Base-by-base conservation (phyloP, 2,329 filamentous ascomycete genomes). In the Verticillium nubilum region DNA sequence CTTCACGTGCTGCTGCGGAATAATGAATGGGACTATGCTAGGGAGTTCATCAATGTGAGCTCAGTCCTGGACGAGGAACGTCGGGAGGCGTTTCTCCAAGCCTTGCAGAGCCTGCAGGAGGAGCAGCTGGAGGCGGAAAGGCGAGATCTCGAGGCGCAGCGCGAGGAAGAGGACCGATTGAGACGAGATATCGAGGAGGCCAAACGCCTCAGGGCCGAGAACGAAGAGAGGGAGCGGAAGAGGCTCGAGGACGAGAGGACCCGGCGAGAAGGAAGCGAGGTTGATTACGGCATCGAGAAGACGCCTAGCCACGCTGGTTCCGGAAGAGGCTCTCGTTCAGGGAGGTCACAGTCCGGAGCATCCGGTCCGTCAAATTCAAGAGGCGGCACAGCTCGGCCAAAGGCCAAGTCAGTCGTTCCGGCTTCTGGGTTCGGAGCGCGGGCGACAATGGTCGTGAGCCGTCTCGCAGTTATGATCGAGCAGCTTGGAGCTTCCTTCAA, bases 1-100 rank as follows among this genome's bases (percentile, higher is more conserved):
- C 82, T 99, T 4, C 95, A 99, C 70, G 91, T 98, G 7, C 85
- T 99, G n/a, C 87, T 94, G 5, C 85, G 92, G 58, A 98, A 97
- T 67, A 87, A 91, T 59, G 92, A 98, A 75, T 99, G 95, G 95
- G 91, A 97, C 60, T 97, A 97, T 68, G 92, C 95, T 4, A 85
- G 86, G 61, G 91, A 96, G 67, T 98, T 98, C 72, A 96, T 98
- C 69, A 86, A 82, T 68, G 86, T 92, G 69, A 95, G 88, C 72
- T 87, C 94, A 54, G 86, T 97, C 27, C 82, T 99, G 1, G 94
- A 98, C 71, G 94, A 97, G 57, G 95, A 98, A 76, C 86, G 91
- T 52, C 87, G 91, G 63, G 92, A 98, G 67, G 88, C 91, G 0
- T 97, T 98, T 72, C 76, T 96, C 17, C 89, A 94, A 67, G 94